Percentiles rank a stretch among this genome's conserved stretches.
phyloP scores from a whole-genome alignment of 2,329 filamentous ascomycete species.

The Ophiostoma australiae region DNA sequence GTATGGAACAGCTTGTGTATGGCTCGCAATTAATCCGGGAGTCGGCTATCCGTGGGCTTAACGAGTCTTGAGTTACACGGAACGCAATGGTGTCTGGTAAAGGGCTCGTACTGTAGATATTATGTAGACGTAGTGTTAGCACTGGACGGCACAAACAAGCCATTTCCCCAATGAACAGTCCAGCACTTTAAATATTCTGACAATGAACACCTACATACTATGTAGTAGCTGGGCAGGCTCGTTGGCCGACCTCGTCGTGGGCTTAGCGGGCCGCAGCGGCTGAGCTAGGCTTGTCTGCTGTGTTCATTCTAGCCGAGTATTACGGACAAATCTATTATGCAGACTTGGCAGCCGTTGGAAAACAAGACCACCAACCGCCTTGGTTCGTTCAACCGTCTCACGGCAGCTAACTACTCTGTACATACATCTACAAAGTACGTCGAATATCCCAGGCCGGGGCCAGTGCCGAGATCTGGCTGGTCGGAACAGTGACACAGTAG shows the following conservation, averaged over 20 bases:
- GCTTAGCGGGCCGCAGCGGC: neutral
- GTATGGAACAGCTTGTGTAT: neutral
- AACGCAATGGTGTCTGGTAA: neutral
- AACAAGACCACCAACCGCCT: neutral
- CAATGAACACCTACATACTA: neutral
- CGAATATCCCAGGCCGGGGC: neutral
- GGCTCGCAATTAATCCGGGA: neutral
- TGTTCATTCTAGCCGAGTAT: neutral
- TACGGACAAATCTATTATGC: neutral
- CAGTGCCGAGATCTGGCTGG: constrained; percentile 6
- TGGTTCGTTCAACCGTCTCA: neutral
- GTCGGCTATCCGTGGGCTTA: neutral
- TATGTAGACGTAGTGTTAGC: too few species aligned
- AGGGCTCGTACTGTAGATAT: neutral
- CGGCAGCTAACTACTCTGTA: neutral
- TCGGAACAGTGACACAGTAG: neutral
- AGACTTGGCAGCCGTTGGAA: constrained; percentile 4
- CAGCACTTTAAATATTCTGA: neutral
- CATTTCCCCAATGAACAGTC: neutral
- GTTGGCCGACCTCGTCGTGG: neutral
- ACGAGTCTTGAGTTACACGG: neutral
- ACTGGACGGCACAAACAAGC: neutral
- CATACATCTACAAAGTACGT: neutral
- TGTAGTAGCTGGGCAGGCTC: too few species aligned
- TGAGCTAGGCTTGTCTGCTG: neutral